These are phyloP conservation scores for Calycina herbarum DNA, from an alignment of 2,329 filamentous ascomycete species.

Conservation along the genomic window DNA sequence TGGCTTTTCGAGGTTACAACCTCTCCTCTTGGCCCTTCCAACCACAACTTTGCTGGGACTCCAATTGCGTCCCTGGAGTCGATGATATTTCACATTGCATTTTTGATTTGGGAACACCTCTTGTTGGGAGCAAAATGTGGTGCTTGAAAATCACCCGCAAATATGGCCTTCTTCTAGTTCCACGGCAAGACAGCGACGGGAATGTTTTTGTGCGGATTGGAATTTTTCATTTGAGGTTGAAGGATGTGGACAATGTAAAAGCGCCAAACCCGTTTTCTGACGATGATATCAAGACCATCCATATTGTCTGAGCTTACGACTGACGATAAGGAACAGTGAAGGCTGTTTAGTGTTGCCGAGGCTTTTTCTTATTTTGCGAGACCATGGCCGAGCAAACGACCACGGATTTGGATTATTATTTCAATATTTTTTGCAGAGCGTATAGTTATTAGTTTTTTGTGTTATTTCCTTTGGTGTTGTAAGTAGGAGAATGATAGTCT, in stretches of 20 bases:
- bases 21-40: not conserved
- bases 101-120: not conserved
- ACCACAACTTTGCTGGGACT: not conserved
- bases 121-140: not conserved
- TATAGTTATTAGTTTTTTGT: too few species aligned
- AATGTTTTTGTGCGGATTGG: not conserved
- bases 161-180: not conserved
- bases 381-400: too few species aligned
- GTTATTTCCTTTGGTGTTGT: too few species aligned
- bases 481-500: too few species aligned
- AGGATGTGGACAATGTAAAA: not conserved
- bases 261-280: not conserved
- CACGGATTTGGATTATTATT: too few species aligned
- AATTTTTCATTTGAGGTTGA: not conserved
- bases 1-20: not conserved
- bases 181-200: not conserved
- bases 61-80: not conserved
- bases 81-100: not conserved
- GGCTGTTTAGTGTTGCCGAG: too few species aligned
- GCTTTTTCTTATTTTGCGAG: too few species aligned
- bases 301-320: not conserved
- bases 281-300: not conserved
- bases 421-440: too few species aligned
- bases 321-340: too few species aligned
- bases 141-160: not conserved